phyloP scores from a whole-genome alignment of 164 flowering plant species.

The Tetracentron sinense region DNA sequence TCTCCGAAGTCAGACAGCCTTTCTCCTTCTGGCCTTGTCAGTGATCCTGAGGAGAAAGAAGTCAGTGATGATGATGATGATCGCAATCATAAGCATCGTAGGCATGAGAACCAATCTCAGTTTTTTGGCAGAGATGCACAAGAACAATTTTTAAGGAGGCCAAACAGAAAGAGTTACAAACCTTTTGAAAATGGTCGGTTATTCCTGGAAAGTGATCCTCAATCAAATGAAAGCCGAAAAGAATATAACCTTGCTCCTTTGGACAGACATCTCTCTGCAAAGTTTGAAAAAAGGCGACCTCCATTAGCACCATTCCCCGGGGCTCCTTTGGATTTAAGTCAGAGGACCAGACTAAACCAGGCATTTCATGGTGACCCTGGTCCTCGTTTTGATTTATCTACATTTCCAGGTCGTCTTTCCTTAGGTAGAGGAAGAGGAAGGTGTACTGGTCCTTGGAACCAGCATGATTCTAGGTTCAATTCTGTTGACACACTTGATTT shows the following conservation, averaged over 20 bases:
- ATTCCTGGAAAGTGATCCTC: constrained; percentile 51
- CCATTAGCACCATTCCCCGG: constrained; percentile 33
- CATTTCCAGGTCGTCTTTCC: constrained; percentile 18
- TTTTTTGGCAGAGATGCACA: constrained; percentile 57
- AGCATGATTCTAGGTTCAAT: constrained; percentile 56
- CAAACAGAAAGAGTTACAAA: constrained; percentile 54
- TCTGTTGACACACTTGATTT: constrained; percentile 41
- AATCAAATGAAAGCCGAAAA: constrained; percentile 43
- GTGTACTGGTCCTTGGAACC: constrained; percentile 52
- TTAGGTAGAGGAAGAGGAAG: constrained; percentile 72
- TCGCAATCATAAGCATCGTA: constrained; percentile 93
- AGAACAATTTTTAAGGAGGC: constrained; percentile 42
- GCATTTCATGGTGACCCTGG: constrained; percentile 45
- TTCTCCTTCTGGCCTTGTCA: constrained; percentile 52
- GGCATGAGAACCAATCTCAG: constrained; percentile 60
- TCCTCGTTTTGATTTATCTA: constrained; percentile 24
- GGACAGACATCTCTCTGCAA: constrained; percentile 41
- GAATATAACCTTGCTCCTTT: constrained; percentile 23
- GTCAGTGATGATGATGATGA: constrained; percentile 90
- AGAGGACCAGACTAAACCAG: constrained; percentile 46
- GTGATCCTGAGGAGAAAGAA: constrained; percentile 84
- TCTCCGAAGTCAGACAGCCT: constrained; percentile 42
- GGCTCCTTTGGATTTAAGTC: constrained; percentile 42
- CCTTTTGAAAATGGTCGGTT: constrained; percentile 64
- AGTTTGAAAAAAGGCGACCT: constrained; percentile 50